A percentile compares a stretch with the other conserved stretches of the same genome.
Evolutionary conservation across 495 filamentous ascomycete genomes (phyloP).

Genomic region (Talaromyces stipitatus): DNA sequence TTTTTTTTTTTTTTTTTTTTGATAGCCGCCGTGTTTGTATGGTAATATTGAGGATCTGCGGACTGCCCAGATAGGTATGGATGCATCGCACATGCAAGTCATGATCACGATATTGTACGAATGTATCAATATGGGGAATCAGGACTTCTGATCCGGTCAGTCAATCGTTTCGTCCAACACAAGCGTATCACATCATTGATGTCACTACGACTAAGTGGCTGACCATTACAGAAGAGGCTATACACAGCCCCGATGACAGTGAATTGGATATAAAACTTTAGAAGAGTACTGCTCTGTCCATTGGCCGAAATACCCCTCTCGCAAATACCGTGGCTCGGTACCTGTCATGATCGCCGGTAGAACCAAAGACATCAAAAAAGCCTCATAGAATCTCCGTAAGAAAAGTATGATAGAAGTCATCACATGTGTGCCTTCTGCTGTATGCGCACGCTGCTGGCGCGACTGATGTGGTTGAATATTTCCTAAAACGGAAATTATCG

Average conservation of each 20-base stretch:
- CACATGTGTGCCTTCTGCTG: background rate
- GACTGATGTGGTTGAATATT: background rate
- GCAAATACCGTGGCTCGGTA: background rate
- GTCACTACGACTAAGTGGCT: background rate
- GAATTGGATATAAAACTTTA: too few relatives aligned
- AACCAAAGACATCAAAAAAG: background rate
- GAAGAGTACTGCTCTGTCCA: too few relatives aligned
- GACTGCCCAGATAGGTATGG: too few relatives aligned
- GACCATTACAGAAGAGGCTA: background rate
- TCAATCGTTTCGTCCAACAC: too few relatives aligned
- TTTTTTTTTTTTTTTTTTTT: too few relatives aligned
- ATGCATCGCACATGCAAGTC: too few relatives aligned
- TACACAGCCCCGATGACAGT: background rate
- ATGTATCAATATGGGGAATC: too few relatives aligned
- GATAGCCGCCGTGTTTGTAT: too few relatives aligned
- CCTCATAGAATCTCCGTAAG: background rate
- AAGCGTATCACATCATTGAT: background rate
- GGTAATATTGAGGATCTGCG: too few relatives aligned
- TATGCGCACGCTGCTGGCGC: background rate
- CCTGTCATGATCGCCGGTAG: background rate
- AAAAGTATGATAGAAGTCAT: background rate
- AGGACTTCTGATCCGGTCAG: too few relatives aligned
- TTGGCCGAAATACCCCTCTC: background rate
- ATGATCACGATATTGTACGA: too few relatives aligned
- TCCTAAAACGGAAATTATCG: background rate